phyloP scores from a whole-genome alignment of 176 grass and related monocot species.

The Thalia dealbata region DNA sequence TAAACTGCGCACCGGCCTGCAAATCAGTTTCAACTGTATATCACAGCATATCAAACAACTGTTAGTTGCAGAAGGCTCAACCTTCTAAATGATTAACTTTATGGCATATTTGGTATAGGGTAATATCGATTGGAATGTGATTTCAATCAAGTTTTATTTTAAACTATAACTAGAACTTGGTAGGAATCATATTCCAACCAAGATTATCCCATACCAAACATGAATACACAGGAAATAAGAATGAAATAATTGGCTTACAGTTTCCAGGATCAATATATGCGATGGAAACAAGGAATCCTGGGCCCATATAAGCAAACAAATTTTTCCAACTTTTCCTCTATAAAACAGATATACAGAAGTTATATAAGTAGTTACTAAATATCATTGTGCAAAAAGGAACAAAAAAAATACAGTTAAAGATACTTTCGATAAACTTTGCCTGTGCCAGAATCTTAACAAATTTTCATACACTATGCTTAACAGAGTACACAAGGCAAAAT shows the following conservation, averaged over 20 bases:
- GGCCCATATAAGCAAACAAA: conserved; percentile 80
- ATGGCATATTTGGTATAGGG: too few species aligned
- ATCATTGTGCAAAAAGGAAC: neutral
- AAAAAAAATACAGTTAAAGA: neutral
- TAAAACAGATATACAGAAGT: conserved; percentile 12
- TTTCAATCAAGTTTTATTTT: too few species aligned
- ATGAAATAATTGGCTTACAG: conserved; percentile 45
- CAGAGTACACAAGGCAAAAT: neutral
- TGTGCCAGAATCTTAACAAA: neutral
- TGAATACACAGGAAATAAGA: neutral
- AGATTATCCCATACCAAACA: too few species aligned
- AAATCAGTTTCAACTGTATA: conserved; percentile 87
- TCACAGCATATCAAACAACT: conserved; percentile 5
- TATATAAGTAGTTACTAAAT: conserved; percentile 10
- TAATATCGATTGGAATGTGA: too few species aligned
- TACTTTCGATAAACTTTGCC: neutral
- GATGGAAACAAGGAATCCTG: conserved; percentile 94
- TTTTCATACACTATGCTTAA: neutral
- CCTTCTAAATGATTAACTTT: neutral
- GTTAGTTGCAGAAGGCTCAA: conserved; percentile 17
- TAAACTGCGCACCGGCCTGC: conserved; percentile 84
- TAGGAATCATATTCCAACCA: too few species aligned
- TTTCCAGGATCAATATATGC: conserved; percentile 98
- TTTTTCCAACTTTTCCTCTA: conserved; percentile 95
- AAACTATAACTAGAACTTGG: too few species aligned